Conservation (phyloP, 2,329 filamentous ascomycete genomes). For the Sclerotiophoma versabilis region DNA sequence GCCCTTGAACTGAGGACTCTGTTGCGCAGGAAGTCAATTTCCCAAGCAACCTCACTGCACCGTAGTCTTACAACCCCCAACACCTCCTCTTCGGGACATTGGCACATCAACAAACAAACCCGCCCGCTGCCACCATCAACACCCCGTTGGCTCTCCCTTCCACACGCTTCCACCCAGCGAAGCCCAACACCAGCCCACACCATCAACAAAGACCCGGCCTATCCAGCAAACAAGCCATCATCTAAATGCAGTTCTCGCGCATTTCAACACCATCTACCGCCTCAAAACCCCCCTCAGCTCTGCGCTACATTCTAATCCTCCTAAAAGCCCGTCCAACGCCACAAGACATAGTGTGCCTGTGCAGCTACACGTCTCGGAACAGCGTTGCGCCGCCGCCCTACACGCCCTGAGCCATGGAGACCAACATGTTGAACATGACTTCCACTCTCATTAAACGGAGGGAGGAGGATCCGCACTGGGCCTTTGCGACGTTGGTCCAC, state of each 20-base stretch:
- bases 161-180: neutral
- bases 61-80: neutral
- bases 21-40: too few species aligned
- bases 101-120: neutral
- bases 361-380: constrained; percentile 1
- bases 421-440: neutral
- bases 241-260: neutral
- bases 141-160: neutral
- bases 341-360: constrained; percentile 10
- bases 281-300: constrained; percentile 32
- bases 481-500: neutral
- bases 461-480: neutral
- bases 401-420: neutral
- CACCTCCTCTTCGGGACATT: neutral
- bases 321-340: constrained; percentile 37
- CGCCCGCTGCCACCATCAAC: neutral
- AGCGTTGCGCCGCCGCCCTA: constrained; percentile 8
- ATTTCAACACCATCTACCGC: neutral
- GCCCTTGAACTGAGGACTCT: neutral
- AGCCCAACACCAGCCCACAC: neutral
- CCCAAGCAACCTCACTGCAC: neutral
- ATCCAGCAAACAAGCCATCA: neutral
- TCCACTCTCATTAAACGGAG: neutral
- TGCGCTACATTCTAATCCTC: constrained; percentile 38
- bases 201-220: neutral